Evolutionary conservation across 805 yeast species (phyloP), one percentile per base, ranked within the genome.

Genomic region (Kodamaea laetipori): DNA sequence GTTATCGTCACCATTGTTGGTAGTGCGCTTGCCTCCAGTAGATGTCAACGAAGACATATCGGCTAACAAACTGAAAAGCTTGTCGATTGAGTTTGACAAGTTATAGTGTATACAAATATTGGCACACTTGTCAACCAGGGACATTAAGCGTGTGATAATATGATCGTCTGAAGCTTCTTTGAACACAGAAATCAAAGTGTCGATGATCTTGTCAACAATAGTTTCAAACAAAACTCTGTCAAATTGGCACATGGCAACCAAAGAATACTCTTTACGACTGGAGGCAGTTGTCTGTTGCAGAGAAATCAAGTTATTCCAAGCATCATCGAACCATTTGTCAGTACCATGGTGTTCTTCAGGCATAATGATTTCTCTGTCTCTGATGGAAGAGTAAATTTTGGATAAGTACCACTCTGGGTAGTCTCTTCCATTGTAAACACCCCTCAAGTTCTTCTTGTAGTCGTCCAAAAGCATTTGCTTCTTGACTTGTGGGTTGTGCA

Each of bases 301-400:
- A 1, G 78, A 73, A 33, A 86, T 77, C 47, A 86, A 61, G 46
- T 84, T 81, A 52, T 83, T 82, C 95, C 95, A 86, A 23, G 69
- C 73, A 56, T 86, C 92, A 58, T 90, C 97, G 63, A 90, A 92
- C 82, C 96, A 85, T 58, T 86, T 89, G 15, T 89, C 86, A 8
- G 90, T 87, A 11, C 92, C 94, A 59, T 89, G 95, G 54, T 92
- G 97, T 57, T 94, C 99, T 56, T 94, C 98, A 0, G 99, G 98
- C 90, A 95, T 87, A 38, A 94, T 88, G 50, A 94, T 94, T 63
- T 94, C 99, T 41, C 85, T 78, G 44, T 84, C 87, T 48, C 80
- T 76, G 43, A 94, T 90, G 1, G 95, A 85, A 18, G 77, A 68
- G 63, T 86, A 94, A 18, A 92, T 89, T 50, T 78, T 85, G 47